Base-by-base conservation (phyloP, 768 basidiomycete species). In the Fistulinella prunicolor region DNA sequence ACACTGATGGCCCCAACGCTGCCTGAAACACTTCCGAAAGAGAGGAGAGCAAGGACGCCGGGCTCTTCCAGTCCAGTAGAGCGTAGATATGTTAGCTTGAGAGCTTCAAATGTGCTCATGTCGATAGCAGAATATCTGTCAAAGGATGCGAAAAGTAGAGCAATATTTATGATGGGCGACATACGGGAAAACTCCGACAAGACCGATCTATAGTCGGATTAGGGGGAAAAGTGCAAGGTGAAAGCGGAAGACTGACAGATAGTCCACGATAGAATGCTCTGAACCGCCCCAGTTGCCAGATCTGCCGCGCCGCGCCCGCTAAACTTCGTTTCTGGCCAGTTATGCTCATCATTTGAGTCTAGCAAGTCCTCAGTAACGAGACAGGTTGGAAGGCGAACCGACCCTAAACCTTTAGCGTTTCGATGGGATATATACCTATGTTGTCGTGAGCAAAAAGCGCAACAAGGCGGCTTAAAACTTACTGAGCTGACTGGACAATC, bases 331-430 rank as follows among this genome's bases (percentile, higher is more conserved):
- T 79, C 47, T 80, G 73, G 28, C 70, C 85, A 3, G 87, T 77
- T 53, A 79, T 86, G 64, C 93, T 95, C 92, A 97, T 97, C 82
- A 97, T 90, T 81, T 96, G 90, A 0, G 95, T 98, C 85, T 79
- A 50, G 12, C 28, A 49, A 49, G 37, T 46, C 36, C 32, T 44
- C 49, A 45, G 44, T 21, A 47, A 38, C 26, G 10, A 35, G 21
- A 42, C 14, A 23, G 42, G 32, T 13, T 44, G 32, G 29, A n/a
- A 34, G 17, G 30, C 26, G 8, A 41, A 40, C 8, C 17, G 21
- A 40, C 7, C 19, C 45, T 58, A 24, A 57, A 86, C 89, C 79
- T 99, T 98, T 44, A 98, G 71, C 3, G 95, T 97, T 68, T 98
- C 96, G 57, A 97, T 83, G 2, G 94, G 94, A 68, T 96, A 97